Evolutionary conservation across 805 yeast species (phyloP), one percentile per base, ranked within the genome.

Genomic region (Ogataea polymorpha): DNA sequence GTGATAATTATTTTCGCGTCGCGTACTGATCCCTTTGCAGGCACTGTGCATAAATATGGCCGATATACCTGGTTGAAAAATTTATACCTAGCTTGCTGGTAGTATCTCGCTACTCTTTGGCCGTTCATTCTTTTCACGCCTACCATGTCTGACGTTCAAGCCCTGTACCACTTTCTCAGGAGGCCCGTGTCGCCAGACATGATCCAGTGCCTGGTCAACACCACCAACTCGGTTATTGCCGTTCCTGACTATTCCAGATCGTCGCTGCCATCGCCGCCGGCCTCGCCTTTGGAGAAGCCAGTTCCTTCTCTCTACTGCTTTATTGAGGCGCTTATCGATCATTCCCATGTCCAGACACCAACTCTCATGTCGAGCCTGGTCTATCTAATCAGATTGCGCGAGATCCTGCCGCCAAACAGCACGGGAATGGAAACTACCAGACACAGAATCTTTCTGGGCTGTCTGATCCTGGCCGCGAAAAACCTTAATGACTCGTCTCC

Each of bases 401-500:
- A 77, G 39, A 72, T 83, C 6, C 74, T 91, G 39, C 98, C 98
- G 3, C 77, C 86, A 21, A 85, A 86, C 61, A 93, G 96, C 10
- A 77, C 83, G 44, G 98, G 98, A 13, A 88, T 90, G 74, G 88
- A 79, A 45, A 85, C 97, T 39, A 89, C 98, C 7, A 77, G 95
- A 58, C 99, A 91, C 68, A 75, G 98, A 46, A 86, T 91, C 43
- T 93, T 91, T 51, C 68, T 91, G 38, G 96, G 97, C 0, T 79
- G 96, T 32, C 72, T 91, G 42, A 87, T 91, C 32, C 66, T 93
- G 35, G 86, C 96, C n/a, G 96, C 98, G 12, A 91, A 91, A 68
- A 81, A 80, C 48, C 75, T 90, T 49, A 91, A 91, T 65, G 99
- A 91, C 68, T 85, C 96, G 3, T 82, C 95, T 15, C 99, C 99